phyloP scores from a whole-genome alignment of 1,139 yeast species.

The Zygosaccharomyces sapae region DNA sequence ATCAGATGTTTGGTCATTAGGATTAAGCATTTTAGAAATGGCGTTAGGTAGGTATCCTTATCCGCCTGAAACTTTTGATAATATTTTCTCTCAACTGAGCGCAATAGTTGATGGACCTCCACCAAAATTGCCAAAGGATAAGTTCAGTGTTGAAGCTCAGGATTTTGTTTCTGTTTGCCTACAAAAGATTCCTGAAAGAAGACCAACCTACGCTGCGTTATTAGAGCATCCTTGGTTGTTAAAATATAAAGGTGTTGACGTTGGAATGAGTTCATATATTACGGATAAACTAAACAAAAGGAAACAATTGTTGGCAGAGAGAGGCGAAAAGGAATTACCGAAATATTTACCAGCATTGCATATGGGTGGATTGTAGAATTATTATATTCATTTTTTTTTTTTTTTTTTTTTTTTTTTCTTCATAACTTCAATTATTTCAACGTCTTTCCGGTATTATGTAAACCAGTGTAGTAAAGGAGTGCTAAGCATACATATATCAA shows the following conservation, averaged over 20 bases:
- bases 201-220: constrained; percentile 79
- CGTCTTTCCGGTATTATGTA: no score
- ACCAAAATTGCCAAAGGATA: constrained; percentile 59
- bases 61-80: constrained; percentile 88
- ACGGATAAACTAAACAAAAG: constrained; percentile 36
- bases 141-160: constrained; percentile 71
- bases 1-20: constrained; percentile 94
- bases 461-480: no score
- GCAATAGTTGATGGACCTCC: constrained; percentile 98
- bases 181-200: constrained; percentile 69
- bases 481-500: no score
- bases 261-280: constrained; percentile 37
- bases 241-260: constrained; percentile 43
- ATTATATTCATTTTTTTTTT: background rate
- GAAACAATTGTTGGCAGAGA: constrained; percentile 29
- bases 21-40: constrained; percentile 80
- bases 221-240: constrained; percentile 80
- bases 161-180: constrained; percentile 77
- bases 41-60: constrained; percentile 93
- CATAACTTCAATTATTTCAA: background rate
- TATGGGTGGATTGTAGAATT: constrained; percentile 33
- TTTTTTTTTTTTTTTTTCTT: background rate
- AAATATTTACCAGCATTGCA: constrained; percentile 36
- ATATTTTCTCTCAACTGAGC: constrained; percentile 85
- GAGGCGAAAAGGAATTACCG: constrained; percentile 29